A percentile compares a stretch with the other conserved stretches of the same genome.
Conservation (phyloP, 305 asterid species). For the Fraxinus albicans region DNA sequence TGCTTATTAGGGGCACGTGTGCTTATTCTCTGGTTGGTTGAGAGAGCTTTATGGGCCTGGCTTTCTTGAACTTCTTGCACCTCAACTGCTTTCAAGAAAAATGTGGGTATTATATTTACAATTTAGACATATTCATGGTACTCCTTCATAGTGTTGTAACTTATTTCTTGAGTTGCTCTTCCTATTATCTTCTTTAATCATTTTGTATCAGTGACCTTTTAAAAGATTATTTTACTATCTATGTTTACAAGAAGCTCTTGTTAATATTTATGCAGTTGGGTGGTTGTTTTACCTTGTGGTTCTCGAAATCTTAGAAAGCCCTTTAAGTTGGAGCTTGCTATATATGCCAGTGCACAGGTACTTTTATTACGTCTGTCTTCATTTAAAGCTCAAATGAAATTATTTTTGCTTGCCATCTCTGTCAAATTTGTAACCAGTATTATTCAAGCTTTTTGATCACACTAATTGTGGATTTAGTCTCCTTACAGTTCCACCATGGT, state of each 20-base stretch:
- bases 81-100: slow-evolving; percentile 76
- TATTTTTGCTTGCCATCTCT: background rate
- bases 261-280: slow-evolving; percentile 64
- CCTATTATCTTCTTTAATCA: background rate
- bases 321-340: slow-evolving; percentile 90
- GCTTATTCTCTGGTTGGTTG: slow-evolving; percentile 94
- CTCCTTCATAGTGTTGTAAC: background rate
- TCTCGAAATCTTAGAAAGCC: slow-evolving; percentile 66
- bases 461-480: background rate
- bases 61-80: slow-evolving; percentile 73
- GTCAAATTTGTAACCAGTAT: background rate
- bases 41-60: slow-evolving; percentile 80
- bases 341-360: slow-evolving; percentile 72
- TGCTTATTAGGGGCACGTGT: slow-evolving; percentile 57
- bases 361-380: slow-evolving; percentile 4
- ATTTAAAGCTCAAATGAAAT: background rate
- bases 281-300: slow-evolving; percentile 83
- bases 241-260: background rate
- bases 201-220: background rate
- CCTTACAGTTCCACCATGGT: background rate
- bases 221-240: background rate
- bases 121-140: background rate
- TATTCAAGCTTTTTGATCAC: background rate
- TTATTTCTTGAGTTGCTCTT: background rate
- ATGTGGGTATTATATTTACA: slow-evolving; percentile 55